phyloP scores from a whole-genome alignment of 139 green algal species.

The Closterium sp. region DNA sequence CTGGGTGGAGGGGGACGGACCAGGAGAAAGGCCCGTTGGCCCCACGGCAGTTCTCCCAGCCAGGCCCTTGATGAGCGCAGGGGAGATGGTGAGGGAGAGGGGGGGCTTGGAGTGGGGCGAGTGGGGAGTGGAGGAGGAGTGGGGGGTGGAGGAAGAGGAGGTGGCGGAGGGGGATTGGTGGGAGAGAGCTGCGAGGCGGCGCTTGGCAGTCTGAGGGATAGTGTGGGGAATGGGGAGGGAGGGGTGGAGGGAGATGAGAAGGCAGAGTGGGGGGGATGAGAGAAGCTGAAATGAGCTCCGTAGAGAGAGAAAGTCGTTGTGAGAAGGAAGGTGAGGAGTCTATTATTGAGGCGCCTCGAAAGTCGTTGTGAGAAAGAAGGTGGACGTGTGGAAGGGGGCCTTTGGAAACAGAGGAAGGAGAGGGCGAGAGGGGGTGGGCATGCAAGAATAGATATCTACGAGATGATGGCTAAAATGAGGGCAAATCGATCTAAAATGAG shows the following conservation, averaged over 20 bases:
- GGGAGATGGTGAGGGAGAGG: neutral
- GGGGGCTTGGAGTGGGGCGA: neutral
- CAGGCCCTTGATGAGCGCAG: constrained; percentile 1
- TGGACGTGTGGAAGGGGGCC: no score
- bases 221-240: neutral
- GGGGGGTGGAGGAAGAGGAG: neutral
- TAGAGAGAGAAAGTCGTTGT: no score
- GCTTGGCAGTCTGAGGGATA: neutral
- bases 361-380: no score
- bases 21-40: neutral
- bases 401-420: no score
- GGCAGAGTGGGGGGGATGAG: neutral
- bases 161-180: constrained; percentile 3
- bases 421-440: no score
- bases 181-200: constrained; percentile 1
- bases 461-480: no score
- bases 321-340: no score
- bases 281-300: neutral
- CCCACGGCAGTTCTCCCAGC: neutral
- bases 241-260: neutral
- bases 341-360: no score
- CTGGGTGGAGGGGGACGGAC: constrained; percentile 1
- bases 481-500: no score
- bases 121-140: neutral
- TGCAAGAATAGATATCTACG: no score